These are phyloP conservation scores for Cladosporium colombiae DNA, from an alignment of 2,329 filamentous ascomycete species.

Conservation along the genomic window DNA sequence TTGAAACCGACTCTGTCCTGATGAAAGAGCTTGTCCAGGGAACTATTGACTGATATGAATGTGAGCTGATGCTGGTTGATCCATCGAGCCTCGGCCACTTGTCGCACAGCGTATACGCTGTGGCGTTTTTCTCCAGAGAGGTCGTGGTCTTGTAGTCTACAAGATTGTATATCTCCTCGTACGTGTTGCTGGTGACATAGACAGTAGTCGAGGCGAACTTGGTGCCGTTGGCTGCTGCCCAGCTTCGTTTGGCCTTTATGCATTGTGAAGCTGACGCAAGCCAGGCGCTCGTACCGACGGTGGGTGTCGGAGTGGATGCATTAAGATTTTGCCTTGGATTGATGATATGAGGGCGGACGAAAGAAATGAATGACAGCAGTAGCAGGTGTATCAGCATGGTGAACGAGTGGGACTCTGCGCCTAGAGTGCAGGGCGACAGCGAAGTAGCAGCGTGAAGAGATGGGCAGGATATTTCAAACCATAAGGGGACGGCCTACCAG, in stretches of 20 bases:
- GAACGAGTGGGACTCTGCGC: neutral
- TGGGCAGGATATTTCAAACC: neutral
- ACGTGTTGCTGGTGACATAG: neutral
- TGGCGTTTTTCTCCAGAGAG: neutral
- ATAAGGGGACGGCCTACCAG: neutral
- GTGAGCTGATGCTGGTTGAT: constrained; percentile 17
- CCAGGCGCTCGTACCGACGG: neutral
- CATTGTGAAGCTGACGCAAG: neutral
- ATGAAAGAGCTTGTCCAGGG: constrained; percentile 3
- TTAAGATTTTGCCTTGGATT: neutral
- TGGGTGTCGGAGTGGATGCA: neutral
- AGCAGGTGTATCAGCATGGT: neutral
- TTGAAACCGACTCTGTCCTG: neutral
- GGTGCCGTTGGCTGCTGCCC: neutral
- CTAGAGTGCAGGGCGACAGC: neutral
- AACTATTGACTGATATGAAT: neutral
- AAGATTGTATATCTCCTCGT: neutral
- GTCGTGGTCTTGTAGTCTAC: neutral
- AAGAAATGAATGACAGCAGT: neutral
- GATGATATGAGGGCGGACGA: neutral
- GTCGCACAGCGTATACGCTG: constrained; percentile 29
- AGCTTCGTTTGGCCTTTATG: neutral
- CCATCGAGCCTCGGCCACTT: constrained; percentile 28
- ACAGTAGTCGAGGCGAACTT: neutral
- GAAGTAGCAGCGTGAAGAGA: neutral